Percentiles rank a stretch among this genome's conserved stretches.
phyloP scores from a whole-genome alignment of 805 yeast genomes.

The Yamadazyma ubonensis region DNA sequence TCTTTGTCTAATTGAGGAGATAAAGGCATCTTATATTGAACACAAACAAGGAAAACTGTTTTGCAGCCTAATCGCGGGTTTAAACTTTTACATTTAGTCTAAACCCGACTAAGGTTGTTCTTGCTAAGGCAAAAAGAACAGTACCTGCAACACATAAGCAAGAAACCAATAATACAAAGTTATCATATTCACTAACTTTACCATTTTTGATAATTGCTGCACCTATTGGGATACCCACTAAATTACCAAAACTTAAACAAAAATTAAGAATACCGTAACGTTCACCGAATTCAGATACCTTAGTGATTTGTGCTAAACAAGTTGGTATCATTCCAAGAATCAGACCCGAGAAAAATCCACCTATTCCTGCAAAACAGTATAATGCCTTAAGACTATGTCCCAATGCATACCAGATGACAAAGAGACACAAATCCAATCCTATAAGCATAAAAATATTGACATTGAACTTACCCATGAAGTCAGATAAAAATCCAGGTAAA shows the following conservation, averaged over 20 bases:
- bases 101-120: constrained; percentile 23
- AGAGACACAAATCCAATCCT: constrained; percentile 23
- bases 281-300: constrained; percentile 36
- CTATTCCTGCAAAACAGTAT: constrained; percentile 33
- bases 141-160: constrained; percentile 27
- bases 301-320: constrained; percentile 61
- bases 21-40: constrained; percentile 4
- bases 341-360: constrained; percentile 36
- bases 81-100: constrained; percentile 23
- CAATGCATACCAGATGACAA: constrained; percentile 35
- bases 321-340: constrained; percentile 37
- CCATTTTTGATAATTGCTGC: constrained; percentile 31
- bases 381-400: constrained; percentile 25
- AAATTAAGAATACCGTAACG: constrained; percentile 35
- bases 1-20: constrained; percentile 3
- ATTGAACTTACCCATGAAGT: constrained; percentile 55
- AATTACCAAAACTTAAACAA: constrained; percentile 27
- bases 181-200: constrained; percentile 24
- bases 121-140: constrained; percentile 25
- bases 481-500: constrained; percentile 56
- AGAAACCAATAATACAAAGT: constrained; percentile 33
- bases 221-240: constrained; percentile 29
- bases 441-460: constrained; percentile 32
- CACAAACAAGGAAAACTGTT: background rate
- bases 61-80: constrained; percentile 3